A percentile compares a stretch with the other conserved stretches of the same genome.
phyloP scores from a whole-genome alignment of 139 green algal genomes.

The Chlamydomonas eustigma region DNA sequence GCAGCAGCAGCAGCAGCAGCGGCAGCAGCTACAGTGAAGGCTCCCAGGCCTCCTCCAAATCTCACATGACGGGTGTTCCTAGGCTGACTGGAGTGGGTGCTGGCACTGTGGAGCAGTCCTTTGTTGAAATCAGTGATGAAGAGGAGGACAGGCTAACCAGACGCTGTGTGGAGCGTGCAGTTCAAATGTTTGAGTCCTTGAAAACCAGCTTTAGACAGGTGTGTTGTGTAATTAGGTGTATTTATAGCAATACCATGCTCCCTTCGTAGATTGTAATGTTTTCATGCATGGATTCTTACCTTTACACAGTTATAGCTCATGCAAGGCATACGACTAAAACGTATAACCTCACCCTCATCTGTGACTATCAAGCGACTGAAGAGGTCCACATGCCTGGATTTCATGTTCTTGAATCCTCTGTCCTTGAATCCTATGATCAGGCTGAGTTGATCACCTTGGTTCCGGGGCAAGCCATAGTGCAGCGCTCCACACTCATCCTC shows the following conservation, averaged over 20 bases:
- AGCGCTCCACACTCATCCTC: slow-evolving; percentile 29
- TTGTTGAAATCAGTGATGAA: background rate
- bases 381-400: no score
- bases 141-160: slow-evolving; percentile 1
- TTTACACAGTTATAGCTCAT: no score
- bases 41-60: background rate
- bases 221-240: no score
- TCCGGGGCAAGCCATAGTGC: slow-evolving; percentile 18
- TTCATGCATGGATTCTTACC: no score
- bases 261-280: no score
- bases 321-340: no score
- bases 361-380: no score
- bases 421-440: no score
- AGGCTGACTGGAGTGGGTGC: background rate
- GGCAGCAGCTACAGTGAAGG: background rate
- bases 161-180: slow-evolving; percentile 4
- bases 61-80: background rate
- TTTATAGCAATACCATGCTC: no score
- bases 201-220: background rate
- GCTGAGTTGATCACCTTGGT: slow-evolving; percentile 21
- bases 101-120: background rate
- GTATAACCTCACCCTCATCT: no score
- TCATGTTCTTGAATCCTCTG: no score
- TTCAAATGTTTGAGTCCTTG: slow-evolving; percentile 12
- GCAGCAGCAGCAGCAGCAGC: background rate